Evolutionary conservation across 305 asterid genomes (phyloP).

Genomic region (Rubia balearica): DNA sequence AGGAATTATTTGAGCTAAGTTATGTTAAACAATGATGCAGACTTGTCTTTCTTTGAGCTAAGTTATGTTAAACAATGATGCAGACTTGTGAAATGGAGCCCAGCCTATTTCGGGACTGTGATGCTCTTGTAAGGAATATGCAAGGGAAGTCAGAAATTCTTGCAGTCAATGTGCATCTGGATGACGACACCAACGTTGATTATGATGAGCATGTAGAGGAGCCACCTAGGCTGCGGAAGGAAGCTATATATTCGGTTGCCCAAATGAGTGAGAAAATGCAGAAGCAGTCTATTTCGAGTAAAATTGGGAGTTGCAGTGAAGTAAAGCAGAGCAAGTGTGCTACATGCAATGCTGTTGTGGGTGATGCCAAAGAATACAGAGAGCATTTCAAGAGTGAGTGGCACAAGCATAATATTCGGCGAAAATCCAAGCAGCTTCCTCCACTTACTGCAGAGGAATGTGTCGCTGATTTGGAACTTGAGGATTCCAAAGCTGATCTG

Average conservation of each 20-base stretch:
- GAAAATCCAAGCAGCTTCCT: slow-evolving; percentile 57
- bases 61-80: slow-evolving; percentile 2
- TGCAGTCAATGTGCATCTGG: slow-evolving; percentile 67
- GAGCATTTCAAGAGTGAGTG: slow-evolving; percentile 82
- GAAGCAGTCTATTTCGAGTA: slow-evolving; percentile 41
- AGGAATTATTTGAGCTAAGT: background rate
- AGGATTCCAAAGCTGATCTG: slow-evolving; percentile 53
- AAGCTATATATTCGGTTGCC: slow-evolving; percentile 19
- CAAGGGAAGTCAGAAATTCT: slow-evolving; percentile 77
- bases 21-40: slow-evolving; percentile 22
- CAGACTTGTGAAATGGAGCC: slow-evolving; percentile 62
- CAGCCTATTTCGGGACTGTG: slow-evolving; percentile 54
- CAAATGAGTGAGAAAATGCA: slow-evolving; percentile 45
- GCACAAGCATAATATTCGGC: slow-evolving; percentile 69
- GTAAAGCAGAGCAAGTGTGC: slow-evolving; percentile 60
- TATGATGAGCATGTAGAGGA: slow-evolving; percentile 64
- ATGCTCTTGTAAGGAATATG: slow-evolving; percentile 51
- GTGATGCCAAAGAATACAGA: slow-evolving; percentile 57
- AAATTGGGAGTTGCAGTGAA: slow-evolving; percentile 40
- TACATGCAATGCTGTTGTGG: slow-evolving; percentile 64
- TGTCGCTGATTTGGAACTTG: slow-evolving; percentile 46
- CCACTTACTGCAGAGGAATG: slow-evolving; percentile 71
- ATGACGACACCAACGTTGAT: slow-evolving; percentile 49
- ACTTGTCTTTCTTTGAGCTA: slow-evolving; percentile 18
- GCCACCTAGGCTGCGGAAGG: slow-evolving; percentile 28